Base-by-base conservation (phyloP, 2,329 filamentous ascomycete genomes). In the Madurella mycetomatis region DNA sequence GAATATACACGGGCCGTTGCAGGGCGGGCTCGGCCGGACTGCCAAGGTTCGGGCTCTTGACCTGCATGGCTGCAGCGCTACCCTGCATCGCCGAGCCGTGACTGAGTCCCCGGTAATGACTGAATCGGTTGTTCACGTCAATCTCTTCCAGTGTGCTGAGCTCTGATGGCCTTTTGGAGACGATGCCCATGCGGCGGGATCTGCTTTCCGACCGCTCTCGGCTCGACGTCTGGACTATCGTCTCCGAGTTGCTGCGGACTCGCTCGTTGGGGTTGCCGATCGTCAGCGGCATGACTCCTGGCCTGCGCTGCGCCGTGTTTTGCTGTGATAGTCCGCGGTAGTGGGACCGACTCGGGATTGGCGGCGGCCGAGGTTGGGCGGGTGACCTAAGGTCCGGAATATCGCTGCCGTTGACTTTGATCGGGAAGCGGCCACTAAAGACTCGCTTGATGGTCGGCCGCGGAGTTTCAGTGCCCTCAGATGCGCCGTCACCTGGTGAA, bases 271-370 rank as follows among this genome's bases (percentile, higher is more conserved):
- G 76, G 59, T 80, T 92, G 16, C 83, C 84, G 51, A 88, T 85
- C 2, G 85, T 84, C 43, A 84, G 65, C 9, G 81, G 89, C 70
- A 88, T 84, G n/a, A 90, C 80, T 1, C 85, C 83, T 1, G 90
- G 88, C 53, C 86, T 79, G 53, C 88, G 83, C 44, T 84, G 74
- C 5, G 81, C 73, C 2, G 79, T 74, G 61, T 79, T 87, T 59
- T 88, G 84, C 61, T 87, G 84, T 2, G 86, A 90, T 3, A 86
- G 73, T 1, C 85, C 85, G 31, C 92, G 84, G 62, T 89, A 90
- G 68, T 96, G 91, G 2, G 90, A 94, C 56, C 87, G 82, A 4
- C 82, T 82, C 0, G 90, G 90, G 56, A 95, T 88, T 0, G 88
- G 88, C 2, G 92, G 90, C 30, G 87, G 79, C 34, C 86, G 82